Conservation (phyloP, 768 basidiomycete genomes). For the Strobilomyces dryophilus region DNA sequence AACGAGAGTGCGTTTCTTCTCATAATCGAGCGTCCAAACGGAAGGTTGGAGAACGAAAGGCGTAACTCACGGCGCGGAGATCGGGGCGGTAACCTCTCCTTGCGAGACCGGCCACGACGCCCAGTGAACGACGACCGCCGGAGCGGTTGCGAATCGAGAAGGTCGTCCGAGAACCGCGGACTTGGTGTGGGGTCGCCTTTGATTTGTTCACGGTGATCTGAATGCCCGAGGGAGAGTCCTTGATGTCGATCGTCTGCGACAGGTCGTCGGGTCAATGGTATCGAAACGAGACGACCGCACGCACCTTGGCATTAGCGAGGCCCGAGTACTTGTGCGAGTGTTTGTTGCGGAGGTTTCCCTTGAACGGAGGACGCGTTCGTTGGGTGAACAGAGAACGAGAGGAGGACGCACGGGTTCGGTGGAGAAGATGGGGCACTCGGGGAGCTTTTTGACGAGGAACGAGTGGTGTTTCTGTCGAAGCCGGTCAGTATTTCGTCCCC, state of each 20-base stretch:
- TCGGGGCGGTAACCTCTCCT: conserved; percentile 76
- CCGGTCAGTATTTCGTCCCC: neutral
- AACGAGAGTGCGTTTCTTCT: conserved; percentile 70
- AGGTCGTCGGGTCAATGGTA: neutral
- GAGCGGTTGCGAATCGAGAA: conserved; percentile 62
- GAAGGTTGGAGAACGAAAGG: neutral
- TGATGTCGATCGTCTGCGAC: conserved; percentile 60
- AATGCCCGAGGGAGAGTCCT: conserved; percentile 51
- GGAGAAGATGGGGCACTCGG: conserved; percentile 76
- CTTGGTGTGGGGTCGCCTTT: conserved; percentile 49
- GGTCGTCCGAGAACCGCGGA: conserved; percentile 45
- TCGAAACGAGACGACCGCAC: neutral
- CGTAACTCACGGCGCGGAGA: conserved; percentile 69
- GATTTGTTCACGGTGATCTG: conserved; percentile 63
- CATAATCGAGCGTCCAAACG: no score
- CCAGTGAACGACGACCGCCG: conserved; percentile 65
- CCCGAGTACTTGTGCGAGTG: conserved; percentile 95
- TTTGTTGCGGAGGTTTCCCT: conserved; percentile 85
- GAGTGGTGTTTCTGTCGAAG: conserved; percentile 69
- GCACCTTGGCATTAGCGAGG: conserved; percentile 77
- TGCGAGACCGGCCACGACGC: conserved; percentile 55
- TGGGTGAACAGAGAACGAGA: neutral
- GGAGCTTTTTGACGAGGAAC: conserved; percentile 74
- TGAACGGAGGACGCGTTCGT: conserved; percentile 6
- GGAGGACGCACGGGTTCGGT: conserved; percentile 47